Evolutionary conservation across 495 filamentous ascomycete genomes (phyloP), one percentile per base, ranked within the genome.

Genomic region (Aspergillus leporis): DNA sequence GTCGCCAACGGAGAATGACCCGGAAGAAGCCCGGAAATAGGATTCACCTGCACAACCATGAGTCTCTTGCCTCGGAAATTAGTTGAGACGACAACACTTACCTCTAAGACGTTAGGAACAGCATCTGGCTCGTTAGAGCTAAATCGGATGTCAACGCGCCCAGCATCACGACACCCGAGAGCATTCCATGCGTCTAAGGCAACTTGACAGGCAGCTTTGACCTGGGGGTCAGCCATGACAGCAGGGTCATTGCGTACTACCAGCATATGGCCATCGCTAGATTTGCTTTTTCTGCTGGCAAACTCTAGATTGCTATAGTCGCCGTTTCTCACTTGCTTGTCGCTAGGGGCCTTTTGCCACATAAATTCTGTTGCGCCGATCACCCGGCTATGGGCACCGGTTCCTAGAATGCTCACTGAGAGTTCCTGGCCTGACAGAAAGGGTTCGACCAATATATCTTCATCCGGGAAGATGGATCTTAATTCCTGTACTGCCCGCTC

Each of bases 401-500:
- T 70, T 0, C 66, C 70, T 10, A 67, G 31, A 21, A 69, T 61
- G 18, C 56, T 61, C 25, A 70, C 66, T 14, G 68, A 67, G 52
- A 69, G 59, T 32, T 67, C 66, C 16, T 66, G 60, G 3, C 68
- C 66, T 1, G 63, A 16, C 1, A 69, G 58, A 53, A 64, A 70
- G 2, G 55, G 45, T 52, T 70, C 70, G 4, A 70, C 57, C 16
- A 67, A 51, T 41, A 67, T 63, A 48, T 62, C 60, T 47, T 63
- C 59, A 5, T 21, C 61, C 12, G 60, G 53, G n/a, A 63, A 70
- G 32, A 45, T n/a, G 9, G 40, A n/a, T 21, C 32, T 41, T 23
- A 64, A 53, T 23, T 54, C n/a, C 18, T 59, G 36, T 12, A 66
- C 19, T 6, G 57, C 51, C 14, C 21, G 23, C 16, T 25, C 41